Conservation (phyloP, 345 rosid species). For the Eucalyptus shirleyi region DNA sequence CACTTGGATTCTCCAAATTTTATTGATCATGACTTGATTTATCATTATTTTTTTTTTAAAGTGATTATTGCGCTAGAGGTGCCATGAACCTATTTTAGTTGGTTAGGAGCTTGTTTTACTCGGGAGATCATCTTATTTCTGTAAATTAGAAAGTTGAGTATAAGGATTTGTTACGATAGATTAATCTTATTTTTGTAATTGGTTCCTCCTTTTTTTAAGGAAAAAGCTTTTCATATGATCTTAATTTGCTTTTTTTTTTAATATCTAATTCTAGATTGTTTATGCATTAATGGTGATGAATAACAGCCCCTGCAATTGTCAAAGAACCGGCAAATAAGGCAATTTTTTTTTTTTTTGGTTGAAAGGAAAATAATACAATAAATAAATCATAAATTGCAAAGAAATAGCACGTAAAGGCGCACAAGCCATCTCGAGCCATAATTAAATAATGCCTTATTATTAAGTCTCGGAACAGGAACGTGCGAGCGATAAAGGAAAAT, state of each 20-base stretch:
- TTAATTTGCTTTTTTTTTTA: background rate
- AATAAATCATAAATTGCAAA: background rate
- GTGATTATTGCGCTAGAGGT: background rate
- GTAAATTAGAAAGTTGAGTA: background rate
- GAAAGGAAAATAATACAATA: background rate
- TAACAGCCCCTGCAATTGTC: background rate
- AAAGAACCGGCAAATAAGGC: background rate
- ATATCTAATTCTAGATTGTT: background rate
- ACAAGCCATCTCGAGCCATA: background rate
- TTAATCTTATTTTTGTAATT: background rate
- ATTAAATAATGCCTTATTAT: background rate
- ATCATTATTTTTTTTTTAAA: background rate
- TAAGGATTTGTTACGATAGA: background rate
- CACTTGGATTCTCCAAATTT: background rate
- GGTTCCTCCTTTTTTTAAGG: background rate
- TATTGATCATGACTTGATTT: background rate
- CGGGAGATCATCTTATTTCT: background rate
- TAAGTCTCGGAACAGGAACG: background rate
- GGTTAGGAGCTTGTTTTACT: background rate
- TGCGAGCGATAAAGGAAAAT: background rate
- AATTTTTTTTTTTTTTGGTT: background rate
- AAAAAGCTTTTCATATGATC: background rate
- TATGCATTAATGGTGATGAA: background rate
- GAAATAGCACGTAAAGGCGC: background rate
- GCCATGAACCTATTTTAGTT: background rate